Evolutionary conservation across 2,329 filamentous ascomycete species (phyloP).

Genomic region (Penicillium aurantiogriseum): DNA sequence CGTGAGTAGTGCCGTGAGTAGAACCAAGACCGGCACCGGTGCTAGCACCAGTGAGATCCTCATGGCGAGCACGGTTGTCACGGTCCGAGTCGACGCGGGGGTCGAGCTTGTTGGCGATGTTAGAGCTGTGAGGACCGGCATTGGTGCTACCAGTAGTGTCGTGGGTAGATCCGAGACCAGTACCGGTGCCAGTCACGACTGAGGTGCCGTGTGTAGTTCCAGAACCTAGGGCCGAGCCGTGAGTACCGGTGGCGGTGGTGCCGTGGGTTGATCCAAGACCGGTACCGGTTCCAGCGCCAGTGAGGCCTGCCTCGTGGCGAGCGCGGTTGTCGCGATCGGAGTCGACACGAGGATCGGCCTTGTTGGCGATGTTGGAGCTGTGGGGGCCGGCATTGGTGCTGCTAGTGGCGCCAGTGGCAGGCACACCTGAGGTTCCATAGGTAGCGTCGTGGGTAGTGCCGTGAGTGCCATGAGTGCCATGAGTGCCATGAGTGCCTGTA

Average conservation of each 20-base stretch:
- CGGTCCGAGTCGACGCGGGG: constrained; percentile 42
- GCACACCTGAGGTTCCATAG: neutral
- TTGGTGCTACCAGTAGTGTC: constrained; percentile 16
- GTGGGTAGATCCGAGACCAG: neutral
- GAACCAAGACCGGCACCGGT: neutral
- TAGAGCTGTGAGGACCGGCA: constrained; percentile 38
- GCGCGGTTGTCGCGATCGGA: constrained; percentile 19
- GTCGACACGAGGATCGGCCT: constrained; percentile 24
- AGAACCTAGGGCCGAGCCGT: neutral
- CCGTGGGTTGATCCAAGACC: neutral
- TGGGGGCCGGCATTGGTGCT: constrained; percentile 15
- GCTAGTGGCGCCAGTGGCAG: neutral
- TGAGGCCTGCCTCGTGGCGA: neutral
- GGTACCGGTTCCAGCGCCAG: neutral
- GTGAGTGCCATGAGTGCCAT: neutral
- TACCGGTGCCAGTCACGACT: neutral
- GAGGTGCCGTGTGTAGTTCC: neutral
- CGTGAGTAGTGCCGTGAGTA: neutral
- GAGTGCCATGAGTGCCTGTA: neutral
- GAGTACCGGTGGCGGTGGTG: neutral
- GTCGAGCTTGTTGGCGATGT: constrained; percentile 35
- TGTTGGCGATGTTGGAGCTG: constrained; percentile 24
- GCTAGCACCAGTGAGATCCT: neutral
- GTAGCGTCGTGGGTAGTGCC: neutral
- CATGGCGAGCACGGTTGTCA: constrained; percentile 13